phyloP scores from a whole-genome alignment of 2,329 filamentous ascomycete species.

The Hortaea werneckii region DNA sequence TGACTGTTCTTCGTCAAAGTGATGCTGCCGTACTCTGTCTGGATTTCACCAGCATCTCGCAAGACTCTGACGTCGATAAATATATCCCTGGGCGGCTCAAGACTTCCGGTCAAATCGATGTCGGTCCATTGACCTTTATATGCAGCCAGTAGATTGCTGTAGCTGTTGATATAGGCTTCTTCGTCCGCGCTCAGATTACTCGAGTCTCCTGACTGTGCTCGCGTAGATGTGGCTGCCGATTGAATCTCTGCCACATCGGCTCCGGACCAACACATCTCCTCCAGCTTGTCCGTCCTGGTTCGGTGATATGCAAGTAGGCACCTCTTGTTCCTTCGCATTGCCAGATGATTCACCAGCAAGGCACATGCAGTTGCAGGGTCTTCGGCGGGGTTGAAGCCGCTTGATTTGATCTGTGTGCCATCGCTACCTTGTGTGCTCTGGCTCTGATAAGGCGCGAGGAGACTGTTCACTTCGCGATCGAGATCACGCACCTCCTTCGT shows the following conservation, averaged over 20 bases:
- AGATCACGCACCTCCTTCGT: constrained; percentile 89
- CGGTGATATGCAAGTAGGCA: constrained; percentile 91
- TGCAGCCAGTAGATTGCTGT: constrained; percentile 82
- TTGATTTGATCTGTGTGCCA: constrained; percentile 44
- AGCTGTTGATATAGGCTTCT: constrained; percentile 89
- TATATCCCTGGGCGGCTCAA: constrained; percentile 88
- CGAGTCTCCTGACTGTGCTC: constrained; percentile 3
- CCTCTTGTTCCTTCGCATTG: constrained; percentile 91
- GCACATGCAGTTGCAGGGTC: constrained; percentile 80
- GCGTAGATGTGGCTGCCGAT: constrained; percentile 35
- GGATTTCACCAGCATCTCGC: constrained; percentile 95
- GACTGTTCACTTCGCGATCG: constrained; percentile 69
- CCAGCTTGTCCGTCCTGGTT: constrained; percentile 79
- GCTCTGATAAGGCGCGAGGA: constrained; percentile 70
- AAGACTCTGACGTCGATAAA: constrained; percentile 95
- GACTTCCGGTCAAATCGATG: constrained; percentile 83
- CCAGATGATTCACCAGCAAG: constrained; percentile 83
- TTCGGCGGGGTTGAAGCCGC: constrained; percentile 66
- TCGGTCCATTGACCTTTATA: constrained; percentile 99
- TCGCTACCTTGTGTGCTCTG: constrained; percentile 16
- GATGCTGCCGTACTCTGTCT: constrained; percentile 98
- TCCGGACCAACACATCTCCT: constrained; percentile 88
- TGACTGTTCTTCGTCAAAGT: constrained; percentile 97
- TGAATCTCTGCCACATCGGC: constrained; percentile 66
- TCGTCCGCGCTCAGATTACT: constrained; percentile 73